A percentile compares a stretch with the other conserved stretches of the same genome.
Conservation (phyloP, 228 moss, liverwort and hornwort species). For the Sphagnum fallax region DNA sequence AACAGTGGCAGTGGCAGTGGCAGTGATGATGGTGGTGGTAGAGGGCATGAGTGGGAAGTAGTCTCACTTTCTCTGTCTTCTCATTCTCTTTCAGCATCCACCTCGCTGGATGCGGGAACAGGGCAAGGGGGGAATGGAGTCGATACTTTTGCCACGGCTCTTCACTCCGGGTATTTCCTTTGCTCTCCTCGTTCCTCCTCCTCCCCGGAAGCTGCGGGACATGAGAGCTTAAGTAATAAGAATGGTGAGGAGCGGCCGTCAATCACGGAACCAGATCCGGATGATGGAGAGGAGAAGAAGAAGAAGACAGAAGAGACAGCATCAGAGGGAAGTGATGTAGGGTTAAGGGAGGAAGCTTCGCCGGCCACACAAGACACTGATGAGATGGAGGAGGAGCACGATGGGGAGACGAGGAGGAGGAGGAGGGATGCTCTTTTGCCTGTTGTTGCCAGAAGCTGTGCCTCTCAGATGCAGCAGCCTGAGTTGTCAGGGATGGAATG, state of each 20-base stretch:
- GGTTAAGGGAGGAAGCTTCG: not conserved
- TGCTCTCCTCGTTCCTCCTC: not conserved
- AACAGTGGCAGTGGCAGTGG: not conserved
- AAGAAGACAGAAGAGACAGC: not conserved
- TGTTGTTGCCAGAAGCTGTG: slow-evolving; percentile 16
- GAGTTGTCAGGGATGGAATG: slow-evolving; percentile 73
- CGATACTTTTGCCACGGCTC: not conserved
- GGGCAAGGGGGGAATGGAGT: not conserved
- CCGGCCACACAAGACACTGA: slow-evolving; percentile 8
- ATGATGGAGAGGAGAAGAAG: not conserved
- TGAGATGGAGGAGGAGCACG: slow-evolving; percentile 24
- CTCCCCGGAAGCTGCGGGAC: not conserved
- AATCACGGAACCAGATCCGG: not conserved
- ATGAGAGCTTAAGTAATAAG: not conserved
- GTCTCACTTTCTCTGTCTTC: slow-evolving; percentile 33
- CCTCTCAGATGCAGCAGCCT: slow-evolving; percentile 15
- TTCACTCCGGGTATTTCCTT: not conserved
- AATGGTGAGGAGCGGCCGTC: not conserved
- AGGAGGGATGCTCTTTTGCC: slow-evolving; percentile 22
- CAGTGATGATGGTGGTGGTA: slow-evolving; percentile 44
- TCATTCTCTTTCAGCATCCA: slow-evolving; percentile 13
- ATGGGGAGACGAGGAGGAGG: slow-evolving; percentile 10
- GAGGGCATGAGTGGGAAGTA: slow-evolving; percentile 54
- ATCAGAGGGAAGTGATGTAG: not conserved
- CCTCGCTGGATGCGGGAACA: slow-evolving; percentile 7